Evolutionary conservation across 2,329 filamentous ascomycete genomes (phyloP).

Genomic region (Aspergillus neoniger): DNA sequence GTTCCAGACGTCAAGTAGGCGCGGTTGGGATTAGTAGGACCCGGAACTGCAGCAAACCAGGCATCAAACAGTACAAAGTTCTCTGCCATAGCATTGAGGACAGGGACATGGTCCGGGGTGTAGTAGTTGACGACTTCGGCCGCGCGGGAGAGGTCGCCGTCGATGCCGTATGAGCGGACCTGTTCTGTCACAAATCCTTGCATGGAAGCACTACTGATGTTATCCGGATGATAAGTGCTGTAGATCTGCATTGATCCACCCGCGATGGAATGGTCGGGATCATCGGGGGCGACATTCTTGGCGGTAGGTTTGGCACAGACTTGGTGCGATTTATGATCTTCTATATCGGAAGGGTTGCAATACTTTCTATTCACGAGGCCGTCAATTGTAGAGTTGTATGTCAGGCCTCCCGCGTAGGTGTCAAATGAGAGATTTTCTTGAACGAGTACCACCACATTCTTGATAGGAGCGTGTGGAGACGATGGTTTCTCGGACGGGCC

Average conservation of each 20-base stretch:
- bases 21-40: conserved; percentile 44
- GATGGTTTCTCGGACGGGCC: not conserved
- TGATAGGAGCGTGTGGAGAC: conserved; percentile 39
- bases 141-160: conserved; percentile 38
- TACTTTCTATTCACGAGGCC: conserved; percentile 33
- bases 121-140: conserved; percentile 50
- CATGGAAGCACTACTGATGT: conserved; percentile 33
- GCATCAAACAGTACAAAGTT: conserved; percentile 50
- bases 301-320: conserved; percentile 43
- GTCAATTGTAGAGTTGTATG: conserved; percentile 41
- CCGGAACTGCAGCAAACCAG: conserved; percentile 46
- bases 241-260: conserved; percentile 48
- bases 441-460: conserved; percentile 52
- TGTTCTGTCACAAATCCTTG: conserved; percentile 49
- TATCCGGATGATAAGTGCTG: conserved; percentile 39
- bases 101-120: conserved; percentile 43
- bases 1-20: conserved; percentile 44
- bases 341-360: conserved; percentile 45
- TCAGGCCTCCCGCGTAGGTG: conserved; percentile 45
- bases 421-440: conserved; percentile 48
- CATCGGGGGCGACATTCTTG: conserved; percentile 44
- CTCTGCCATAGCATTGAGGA: conserved; percentile 44
- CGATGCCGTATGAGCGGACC: conserved; percentile 36
- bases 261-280: conserved; percentile 47
- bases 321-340: conserved; percentile 25